Evolutionary conservation across 129 eudicot genomes (phyloP).

Genomic region (Arctium lappa): DNA sequence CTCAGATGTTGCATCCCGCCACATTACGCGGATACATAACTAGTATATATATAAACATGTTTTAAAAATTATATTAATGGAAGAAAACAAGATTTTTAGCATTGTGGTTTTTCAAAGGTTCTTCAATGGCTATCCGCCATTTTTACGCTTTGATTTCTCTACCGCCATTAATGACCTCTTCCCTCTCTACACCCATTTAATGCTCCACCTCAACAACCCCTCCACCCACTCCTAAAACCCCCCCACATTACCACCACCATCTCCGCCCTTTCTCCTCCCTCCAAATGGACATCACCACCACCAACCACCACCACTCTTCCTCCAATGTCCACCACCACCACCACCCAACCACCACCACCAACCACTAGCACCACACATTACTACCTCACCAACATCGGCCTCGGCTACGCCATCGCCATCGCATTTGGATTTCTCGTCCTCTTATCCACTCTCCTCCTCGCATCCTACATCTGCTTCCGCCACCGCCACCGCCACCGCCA

Average conservation of each 20-base stretch:
- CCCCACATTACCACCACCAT: constrained; percentile 15
- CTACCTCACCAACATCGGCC: constrained; percentile 50
- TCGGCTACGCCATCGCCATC: constrained; percentile 80
- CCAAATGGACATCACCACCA: constrained; percentile 53
- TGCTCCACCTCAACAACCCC: constrained; percentile 52
- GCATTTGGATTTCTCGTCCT: constrained; percentile 81
- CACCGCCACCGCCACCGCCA: constrained; percentile 47
- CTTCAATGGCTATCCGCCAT: constrained; percentile 38
- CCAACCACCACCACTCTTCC: constrained; percentile 21
- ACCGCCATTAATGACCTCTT: constrained; percentile 36
- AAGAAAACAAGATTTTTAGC: constrained; percentile 5
- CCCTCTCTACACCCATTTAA: constrained; percentile 43
- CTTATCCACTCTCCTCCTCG: constrained; percentile 56
- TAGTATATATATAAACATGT: too few relatives aligned
- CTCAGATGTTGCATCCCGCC: too few relatives aligned
- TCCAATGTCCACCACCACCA: constrained; percentile 49
- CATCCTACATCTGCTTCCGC: constrained; percentile 74
- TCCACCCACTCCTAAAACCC: constrained; percentile 40
- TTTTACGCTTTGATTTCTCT: constrained; percentile 29
- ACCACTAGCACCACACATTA: constrained; percentile 28
- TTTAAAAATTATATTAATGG: too few relatives aligned
- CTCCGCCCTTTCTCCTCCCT: constrained; percentile 13
- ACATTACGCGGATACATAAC: too few relatives aligned
- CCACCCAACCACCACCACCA: constrained; percentile 23
- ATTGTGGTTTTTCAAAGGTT: constrained; percentile 22